These are phyloP conservation scores for Chaetomium sp. DNA, from an alignment of 2,329 filamentous ascomycete species.

Conservation along the genomic window DNA sequence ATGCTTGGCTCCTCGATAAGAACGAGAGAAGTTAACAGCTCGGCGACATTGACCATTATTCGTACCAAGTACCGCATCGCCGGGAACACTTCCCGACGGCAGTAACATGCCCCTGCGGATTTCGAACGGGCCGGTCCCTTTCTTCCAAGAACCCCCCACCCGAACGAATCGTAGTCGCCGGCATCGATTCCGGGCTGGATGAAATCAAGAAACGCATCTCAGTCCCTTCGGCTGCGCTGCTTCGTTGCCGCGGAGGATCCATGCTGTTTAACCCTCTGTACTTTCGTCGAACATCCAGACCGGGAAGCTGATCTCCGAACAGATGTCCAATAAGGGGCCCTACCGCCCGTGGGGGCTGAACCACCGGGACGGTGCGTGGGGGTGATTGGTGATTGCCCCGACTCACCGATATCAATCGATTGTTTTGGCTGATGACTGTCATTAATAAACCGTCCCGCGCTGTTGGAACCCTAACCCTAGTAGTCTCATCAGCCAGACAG, in stretches of 20 bases:
- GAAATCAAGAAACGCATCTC: background rate
- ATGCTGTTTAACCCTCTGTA: background rate
- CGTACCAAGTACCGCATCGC: background rate
- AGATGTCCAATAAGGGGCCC: conserved; percentile 18
- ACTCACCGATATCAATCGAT: conserved; percentile 19
- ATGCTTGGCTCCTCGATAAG: conserved; percentile 7
- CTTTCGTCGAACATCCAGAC: conserved; percentile 2
- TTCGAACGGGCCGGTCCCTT: background rate
- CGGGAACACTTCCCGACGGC: background rate
- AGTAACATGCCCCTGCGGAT: background rate
- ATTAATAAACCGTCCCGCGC: background rate
- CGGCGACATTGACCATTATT: background rate
- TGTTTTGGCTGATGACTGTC: conserved; percentile 17
- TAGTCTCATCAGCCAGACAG: background rate
- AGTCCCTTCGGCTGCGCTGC: background rate
- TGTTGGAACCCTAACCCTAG: conserved; percentile 18
- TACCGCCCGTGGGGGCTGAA: conserved; percentile 24
- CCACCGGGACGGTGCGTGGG: conserved; percentile 20
- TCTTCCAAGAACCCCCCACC: background rate
- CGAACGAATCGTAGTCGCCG: background rate
- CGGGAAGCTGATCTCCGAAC: conserved; percentile 3
- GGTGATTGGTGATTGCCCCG: conserved; percentile 17
- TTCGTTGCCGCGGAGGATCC: background rate
- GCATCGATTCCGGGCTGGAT: background rate
- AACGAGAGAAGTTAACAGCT: no score